These are phyloP conservation scores for Cucurbita ficifolia DNA, from an alignment of 306 rosid genomes.

Conservation along the genomic window DNA sequence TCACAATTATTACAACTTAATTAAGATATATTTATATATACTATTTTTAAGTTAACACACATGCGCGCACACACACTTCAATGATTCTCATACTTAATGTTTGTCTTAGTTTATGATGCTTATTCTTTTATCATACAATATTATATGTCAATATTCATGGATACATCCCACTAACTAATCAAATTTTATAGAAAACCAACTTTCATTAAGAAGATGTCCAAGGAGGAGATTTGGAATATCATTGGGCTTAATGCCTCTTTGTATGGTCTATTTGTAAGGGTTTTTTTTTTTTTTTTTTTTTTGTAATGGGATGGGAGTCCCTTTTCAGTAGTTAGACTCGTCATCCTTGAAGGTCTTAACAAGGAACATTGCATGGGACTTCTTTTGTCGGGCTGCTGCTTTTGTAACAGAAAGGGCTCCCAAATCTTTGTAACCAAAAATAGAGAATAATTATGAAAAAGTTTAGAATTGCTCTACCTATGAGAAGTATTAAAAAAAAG, in stretches of 20 bases:
- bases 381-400: not conserved
- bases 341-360: no score
- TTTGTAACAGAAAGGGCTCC: not conserved
- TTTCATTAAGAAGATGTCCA: not conserved
- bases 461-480: not conserved
- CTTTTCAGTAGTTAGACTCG: not conserved
- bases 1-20: not conserved
- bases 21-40: not conserved
- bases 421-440: not conserved
- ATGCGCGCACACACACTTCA: no score
- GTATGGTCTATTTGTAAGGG: not conserved
- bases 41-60: no score
- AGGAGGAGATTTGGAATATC: not conserved
- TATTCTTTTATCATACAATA: not conserved
- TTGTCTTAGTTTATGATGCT: not conserved
- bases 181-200: not conserved
- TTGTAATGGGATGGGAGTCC: not conserved
- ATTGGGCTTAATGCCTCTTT: not conserved
- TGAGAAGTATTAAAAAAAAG: not conserved
- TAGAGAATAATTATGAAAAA: not conserved
- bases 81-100: not conserved
- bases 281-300: no score
- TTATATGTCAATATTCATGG: not conserved
- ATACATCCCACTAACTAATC: not conserved
- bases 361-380: not conserved